Conservation (phyloP, 768 basidiomycete genomes). For the Psilocybe subaeruginosa region DNA sequence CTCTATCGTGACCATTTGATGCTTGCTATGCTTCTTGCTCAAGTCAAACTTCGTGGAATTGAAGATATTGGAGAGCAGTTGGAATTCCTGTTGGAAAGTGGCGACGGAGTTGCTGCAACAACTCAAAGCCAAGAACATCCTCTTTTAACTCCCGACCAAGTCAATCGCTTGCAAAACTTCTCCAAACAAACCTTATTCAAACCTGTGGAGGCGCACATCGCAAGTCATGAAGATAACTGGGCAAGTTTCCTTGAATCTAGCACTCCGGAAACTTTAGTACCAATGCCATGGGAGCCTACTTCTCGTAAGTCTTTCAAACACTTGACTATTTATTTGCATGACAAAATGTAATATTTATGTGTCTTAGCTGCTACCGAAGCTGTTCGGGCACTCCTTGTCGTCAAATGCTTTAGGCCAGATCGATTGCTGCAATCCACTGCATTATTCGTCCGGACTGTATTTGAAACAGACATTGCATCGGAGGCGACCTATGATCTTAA, state of each 20-base stretch:
- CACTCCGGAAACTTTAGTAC: slow-evolving; percentile 70
- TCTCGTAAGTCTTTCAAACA: slow-evolving; percentile 63
- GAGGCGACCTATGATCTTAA: slow-evolving; percentile 79
- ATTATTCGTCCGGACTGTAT: slow-evolving; percentile 73
- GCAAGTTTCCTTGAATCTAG: slow-evolving; percentile 65
- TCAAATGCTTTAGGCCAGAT: slow-evolving; percentile 94
- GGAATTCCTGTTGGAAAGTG: slow-evolving; percentile 91
- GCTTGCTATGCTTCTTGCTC: slow-evolving; percentile 87
- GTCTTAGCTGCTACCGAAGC: slow-evolving; percentile 69
- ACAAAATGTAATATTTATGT: neutral
- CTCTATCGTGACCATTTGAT: slow-evolving; percentile 90
- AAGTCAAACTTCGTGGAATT: slow-evolving; percentile 80
- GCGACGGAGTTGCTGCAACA: slow-evolving; percentile 57
- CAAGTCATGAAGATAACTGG: slow-evolving; percentile 71
- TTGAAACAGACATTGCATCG: slow-evolving; percentile 77
- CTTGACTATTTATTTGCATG: neutral
- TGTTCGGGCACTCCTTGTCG: slow-evolving; percentile 73
- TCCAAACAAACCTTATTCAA: slow-evolving; percentile 78
- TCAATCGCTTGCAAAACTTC: slow-evolving; percentile 67
- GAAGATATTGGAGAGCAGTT: slow-evolving; percentile 85
- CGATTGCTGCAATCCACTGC: slow-evolving; percentile 85
- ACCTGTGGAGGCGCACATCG: slow-evolving; percentile 66
- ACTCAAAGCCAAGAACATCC: slow-evolving; percentile 41
- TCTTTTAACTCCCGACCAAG: slow-evolving; percentile 69
- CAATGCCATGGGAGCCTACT: slow-evolving; percentile 77